phyloP scores from a whole-genome alignment of 345 rosid genomes.

The Dipteronia sinensis region DNA sequence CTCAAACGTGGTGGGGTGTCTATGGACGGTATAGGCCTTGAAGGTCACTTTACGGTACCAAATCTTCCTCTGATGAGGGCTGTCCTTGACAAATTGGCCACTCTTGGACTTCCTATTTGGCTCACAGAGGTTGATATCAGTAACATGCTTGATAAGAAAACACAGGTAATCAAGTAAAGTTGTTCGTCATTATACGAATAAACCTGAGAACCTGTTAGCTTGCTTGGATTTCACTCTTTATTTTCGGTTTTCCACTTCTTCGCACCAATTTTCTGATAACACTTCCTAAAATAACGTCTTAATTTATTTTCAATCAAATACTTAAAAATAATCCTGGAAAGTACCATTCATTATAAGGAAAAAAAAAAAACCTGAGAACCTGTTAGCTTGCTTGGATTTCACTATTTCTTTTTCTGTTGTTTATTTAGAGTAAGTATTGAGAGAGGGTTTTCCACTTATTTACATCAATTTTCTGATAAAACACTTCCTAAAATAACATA shows the following conservation, averaged over 20 bases:
- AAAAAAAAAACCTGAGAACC: too few species aligned
- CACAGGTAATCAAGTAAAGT: slow-evolving; percentile 46
- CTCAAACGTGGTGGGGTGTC: slow-evolving; percentile 48
- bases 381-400: background rate
- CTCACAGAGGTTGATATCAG: slow-evolving; percentile 86
- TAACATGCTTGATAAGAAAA: slow-evolving; percentile 35
- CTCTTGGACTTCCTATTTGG: slow-evolving; percentile 76
- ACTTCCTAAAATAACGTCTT: background rate
- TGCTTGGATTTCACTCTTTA: background rate
- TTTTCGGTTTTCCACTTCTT: background rate
- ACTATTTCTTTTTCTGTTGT: background rate
- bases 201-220: background rate
- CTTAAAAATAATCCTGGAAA: too few species aligned
- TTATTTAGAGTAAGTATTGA: too few species aligned
- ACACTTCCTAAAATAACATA: too few species aligned
- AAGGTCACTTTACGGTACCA: slow-evolving; percentile 71
- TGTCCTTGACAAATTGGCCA: slow-evolving; percentile 67
- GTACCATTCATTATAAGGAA: too few species aligned
- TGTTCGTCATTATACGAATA: too few species aligned
- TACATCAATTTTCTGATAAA: too few species aligned
- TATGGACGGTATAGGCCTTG: slow-evolving; percentile 77
- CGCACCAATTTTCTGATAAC: too few species aligned
- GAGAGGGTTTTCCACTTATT: too few species aligned
- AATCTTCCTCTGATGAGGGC: slow-evolving; percentile 76
- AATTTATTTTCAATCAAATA: too few species aligned